phyloP scores from a whole-genome alignment of 1,139 yeast species.

The Taphrina communis region DNA sequence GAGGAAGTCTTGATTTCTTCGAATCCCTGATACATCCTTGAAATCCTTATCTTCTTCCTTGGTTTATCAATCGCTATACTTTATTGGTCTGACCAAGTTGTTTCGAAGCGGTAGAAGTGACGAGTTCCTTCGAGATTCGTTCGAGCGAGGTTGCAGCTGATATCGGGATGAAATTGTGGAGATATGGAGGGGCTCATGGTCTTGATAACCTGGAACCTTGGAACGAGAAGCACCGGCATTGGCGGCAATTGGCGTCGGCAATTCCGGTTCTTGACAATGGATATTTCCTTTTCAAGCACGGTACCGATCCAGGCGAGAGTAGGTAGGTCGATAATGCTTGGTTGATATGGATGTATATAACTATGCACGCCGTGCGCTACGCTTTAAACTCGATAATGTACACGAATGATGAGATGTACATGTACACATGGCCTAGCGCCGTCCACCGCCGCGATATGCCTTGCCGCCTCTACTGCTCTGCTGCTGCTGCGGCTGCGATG shows the following conservation, averaged over 20 bases:
- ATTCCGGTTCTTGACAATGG: too few species aligned
- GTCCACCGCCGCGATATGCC: constrained; percentile 35
- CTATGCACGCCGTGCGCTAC: not conserved
- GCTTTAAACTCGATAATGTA: not conserved
- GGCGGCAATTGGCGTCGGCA: too few species aligned
- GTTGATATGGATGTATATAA: too few species aligned
- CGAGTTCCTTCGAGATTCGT: not conserved
- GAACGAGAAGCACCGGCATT: too few species aligned
- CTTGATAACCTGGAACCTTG: not conserved
- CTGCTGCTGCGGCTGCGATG: not conserved
- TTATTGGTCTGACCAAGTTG: not conserved
- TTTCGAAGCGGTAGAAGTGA: too few species aligned
- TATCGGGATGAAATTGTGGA: not conserved
- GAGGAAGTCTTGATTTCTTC: constrained; percentile 10
- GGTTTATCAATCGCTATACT: too few species aligned
- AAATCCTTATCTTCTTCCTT: too few species aligned
- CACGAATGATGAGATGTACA: not conserved
- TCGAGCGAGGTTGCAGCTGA: not conserved
- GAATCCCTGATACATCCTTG: constrained; percentile 24
- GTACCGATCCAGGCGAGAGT: too few species aligned
- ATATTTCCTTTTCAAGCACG: too few species aligned
- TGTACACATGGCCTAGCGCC: not conserved
- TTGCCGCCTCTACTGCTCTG: constrained; percentile 25
- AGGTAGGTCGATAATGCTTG: too few species aligned
- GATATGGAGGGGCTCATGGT: not conserved